Evolutionary conservation across 1,284 basidiomycete genomes (phyloP), one percentile per base, ranked within the genome.

Genomic region (Cryptococcus sp.): DNA sequence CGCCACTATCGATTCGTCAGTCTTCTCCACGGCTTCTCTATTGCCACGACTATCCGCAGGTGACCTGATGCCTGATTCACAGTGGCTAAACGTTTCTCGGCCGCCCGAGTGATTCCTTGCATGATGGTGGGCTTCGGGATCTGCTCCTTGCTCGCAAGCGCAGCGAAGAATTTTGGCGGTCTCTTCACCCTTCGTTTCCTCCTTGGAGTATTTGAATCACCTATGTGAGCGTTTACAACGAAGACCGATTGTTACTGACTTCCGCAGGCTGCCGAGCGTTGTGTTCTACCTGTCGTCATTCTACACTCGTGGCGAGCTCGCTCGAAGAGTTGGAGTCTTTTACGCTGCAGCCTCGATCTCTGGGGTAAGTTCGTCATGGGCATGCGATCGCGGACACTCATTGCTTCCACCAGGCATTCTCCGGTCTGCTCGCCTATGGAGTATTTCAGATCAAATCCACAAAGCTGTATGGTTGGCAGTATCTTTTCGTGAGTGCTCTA

Each of bases 101-200:
- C 81, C n/a, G 81, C 81, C 5, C 74, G 81, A 13, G 79, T 83
- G 0, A 70, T 82, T 8, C 81, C 81, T 1, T 55, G 80, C 46
- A 80, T 83, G 79, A 82, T 82, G 80, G 55, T 82, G 51, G 81
- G 81, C 41, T 82, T 82, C 62, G 81, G 81, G 53, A 57, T 75
- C 64, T 50, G 50, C 41, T 57, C 65, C 10, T 52, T 63, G n/a
- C 53, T 67, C 29, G 58, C 53, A 40, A 61, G 61, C 5, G 54
- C 59, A 15, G 54, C 51, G 25, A 63, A 23, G 26, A 65, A 63
- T 44, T 66, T 66, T 52, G 63, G 58, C 38, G 56, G 62, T 46
- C 51, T 64, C 16, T 59, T 60, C 45, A 44, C 57, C 25, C 39
- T 60, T 1, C 46, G 62, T 3, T 56, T 61, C 44, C 40, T 63